Evolutionary conservation across 176 grass and related monocot genomes (phyloP).

Genomic region (Aegilops sharonensis): DNA sequence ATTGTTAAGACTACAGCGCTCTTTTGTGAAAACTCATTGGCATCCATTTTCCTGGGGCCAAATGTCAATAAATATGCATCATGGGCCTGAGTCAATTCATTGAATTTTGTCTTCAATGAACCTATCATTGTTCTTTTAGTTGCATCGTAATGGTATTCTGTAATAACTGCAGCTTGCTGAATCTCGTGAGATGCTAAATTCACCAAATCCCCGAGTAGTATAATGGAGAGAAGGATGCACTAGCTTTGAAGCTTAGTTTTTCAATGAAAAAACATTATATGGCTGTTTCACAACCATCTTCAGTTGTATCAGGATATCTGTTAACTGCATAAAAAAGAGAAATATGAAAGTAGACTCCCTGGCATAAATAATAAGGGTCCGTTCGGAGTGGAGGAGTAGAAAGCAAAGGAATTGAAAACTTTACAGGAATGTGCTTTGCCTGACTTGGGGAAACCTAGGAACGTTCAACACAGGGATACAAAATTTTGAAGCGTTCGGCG

Average conservation of each 20-base stretch:
- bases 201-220: background rate
- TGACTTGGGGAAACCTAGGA: too few species aligned
- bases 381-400: too few species aligned
- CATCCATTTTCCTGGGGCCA: background rate
- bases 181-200: background rate
- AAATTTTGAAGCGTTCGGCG: too few species aligned
- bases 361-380: background rate
- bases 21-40: background rate
- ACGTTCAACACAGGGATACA: too few species aligned
- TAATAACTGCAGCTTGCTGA: background rate
- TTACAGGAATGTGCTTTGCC: too few species aligned
- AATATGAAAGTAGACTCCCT: background rate
- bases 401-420: too few species aligned
- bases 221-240: background rate
- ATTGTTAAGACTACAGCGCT: background rate
- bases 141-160: background rate
- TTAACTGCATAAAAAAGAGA: slow-evolving; percentile 6
- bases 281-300: background rate
- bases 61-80: background rate
- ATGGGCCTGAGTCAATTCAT: background rate
- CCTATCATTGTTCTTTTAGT: background rate
- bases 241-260: background rate
- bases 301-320: slow-evolving; percentile 7
- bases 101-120: background rate
- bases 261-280: background rate